Evolutionary conservation across 768 basidiomycete species (phyloP).

Genomic region (Nevesoporus exiguus): DNA sequence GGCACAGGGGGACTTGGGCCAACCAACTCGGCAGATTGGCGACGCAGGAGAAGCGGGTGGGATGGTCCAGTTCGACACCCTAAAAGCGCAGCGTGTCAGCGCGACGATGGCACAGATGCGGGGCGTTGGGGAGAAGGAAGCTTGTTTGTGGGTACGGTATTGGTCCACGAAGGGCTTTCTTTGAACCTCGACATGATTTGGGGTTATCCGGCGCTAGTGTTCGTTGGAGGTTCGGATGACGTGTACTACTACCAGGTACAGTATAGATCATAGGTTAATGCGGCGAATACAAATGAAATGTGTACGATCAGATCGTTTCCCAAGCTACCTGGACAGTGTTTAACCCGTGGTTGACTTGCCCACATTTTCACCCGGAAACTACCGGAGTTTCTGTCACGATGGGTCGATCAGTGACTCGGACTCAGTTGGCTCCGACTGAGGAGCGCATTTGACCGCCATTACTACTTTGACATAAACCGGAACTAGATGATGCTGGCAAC

Average conservation of each 20-base stretch:
- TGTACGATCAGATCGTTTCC: too few relatives aligned
- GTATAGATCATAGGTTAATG: background rate
- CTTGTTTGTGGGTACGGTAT: slow-evolving; percentile 5
- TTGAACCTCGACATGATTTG: background rate
- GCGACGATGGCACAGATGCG: slow-evolving; percentile 3
- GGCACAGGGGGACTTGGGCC: background rate
- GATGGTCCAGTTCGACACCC: background rate
- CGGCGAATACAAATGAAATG: too few relatives aligned
- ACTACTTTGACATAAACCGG: too few relatives aligned
- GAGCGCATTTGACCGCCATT: too few relatives aligned
- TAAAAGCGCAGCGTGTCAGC: background rate
- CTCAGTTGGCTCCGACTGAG: too few relatives aligned
- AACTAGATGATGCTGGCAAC: too few relatives aligned
- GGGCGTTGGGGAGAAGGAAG: background rate
- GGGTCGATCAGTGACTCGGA: too few relatives aligned
- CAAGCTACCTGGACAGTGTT: too few relatives aligned
- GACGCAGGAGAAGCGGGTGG: background rate
- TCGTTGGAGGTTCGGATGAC: background rate
- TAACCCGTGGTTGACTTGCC: too few relatives aligned
- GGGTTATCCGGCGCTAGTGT: too few relatives aligned
- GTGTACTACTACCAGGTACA: background rate
- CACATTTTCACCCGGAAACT: too few relatives aligned
- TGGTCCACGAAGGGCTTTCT: background rate
- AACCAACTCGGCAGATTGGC: background rate
- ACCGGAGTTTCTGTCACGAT: too few relatives aligned